Conservation (phyloP, 176 grass and related monocot species). For the Microstegium vimineum region DNA sequence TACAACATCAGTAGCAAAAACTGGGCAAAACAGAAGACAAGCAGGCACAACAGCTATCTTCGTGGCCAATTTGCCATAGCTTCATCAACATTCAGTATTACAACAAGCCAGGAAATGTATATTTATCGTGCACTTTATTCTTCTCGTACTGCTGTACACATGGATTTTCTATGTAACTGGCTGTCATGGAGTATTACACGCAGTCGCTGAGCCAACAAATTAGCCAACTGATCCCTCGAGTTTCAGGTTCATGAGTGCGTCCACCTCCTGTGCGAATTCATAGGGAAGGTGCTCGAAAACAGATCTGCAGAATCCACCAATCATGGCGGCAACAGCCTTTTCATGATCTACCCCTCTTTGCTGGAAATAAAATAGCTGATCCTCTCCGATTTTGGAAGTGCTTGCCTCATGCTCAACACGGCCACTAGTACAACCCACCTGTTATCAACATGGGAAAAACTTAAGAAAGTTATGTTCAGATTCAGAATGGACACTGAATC, state of each 20-base stretch:
- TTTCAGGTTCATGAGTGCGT: conserved; percentile 95
- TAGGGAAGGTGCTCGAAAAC: conserved; percentile 88
- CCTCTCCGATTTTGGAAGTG: conserved; percentile 98
- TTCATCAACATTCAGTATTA: not conserved
- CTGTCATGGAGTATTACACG: not conserved
- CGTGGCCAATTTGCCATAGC: not conserved
- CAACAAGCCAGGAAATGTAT: not conserved
- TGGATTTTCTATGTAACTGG: conserved; percentile 22
- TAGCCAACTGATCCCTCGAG: conserved; percentile 95
- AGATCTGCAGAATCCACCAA: conserved; percentile 87
- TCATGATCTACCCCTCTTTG: conserved; percentile 96
- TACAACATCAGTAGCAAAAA: conserved; percentile 47
- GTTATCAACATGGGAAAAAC: not conserved
- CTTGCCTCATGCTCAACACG: conserved; percentile 94
- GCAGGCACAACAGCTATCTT: not conserved
- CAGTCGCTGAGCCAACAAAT: conserved; percentile 9
- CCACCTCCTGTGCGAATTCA: conserved; percentile 87
- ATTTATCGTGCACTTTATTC: conserved; percentile 27
- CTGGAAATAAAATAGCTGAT: conserved; percentile 97
- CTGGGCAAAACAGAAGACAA: conserved; percentile 8
- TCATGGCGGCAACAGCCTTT: conserved; percentile 94
- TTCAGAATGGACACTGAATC: not conserved
- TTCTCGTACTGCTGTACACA: conserved; percentile 42
- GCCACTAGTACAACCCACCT: conserved; percentile 72
- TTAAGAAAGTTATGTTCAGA: not conserved